Evolutionary conservation across 768 basidiomycete species (phyloP).

Genomic region (Tricholoma bakamatsutake): DNA sequence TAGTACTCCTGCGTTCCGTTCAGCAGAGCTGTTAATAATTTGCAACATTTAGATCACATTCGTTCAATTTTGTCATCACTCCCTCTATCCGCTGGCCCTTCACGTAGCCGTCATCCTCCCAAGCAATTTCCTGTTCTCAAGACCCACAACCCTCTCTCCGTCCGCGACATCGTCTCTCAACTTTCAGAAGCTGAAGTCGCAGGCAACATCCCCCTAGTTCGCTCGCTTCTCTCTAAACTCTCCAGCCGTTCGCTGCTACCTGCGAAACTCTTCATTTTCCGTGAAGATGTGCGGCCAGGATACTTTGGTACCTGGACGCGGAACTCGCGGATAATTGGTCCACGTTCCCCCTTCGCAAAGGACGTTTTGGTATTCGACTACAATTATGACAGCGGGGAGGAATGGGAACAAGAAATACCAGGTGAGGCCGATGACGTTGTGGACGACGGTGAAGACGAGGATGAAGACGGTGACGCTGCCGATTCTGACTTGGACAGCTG

Average conservation of each 20-base stretch:
- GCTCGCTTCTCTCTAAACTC: constrained; percentile 56
- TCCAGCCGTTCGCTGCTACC: constrained; percentile 57
- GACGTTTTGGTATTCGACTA: constrained; percentile 83
- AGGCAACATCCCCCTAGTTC: constrained; percentile 65
- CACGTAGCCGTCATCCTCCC: constrained; percentile 13
- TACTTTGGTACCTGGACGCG: constrained; percentile 96
- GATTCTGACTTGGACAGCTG: constrained; percentile 79
- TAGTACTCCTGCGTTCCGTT: background rate
- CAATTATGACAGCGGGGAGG: constrained; percentile 88
- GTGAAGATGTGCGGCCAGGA: constrained; percentile 81
- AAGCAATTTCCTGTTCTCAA: constrained; percentile 24
- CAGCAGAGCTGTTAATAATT: background rate
- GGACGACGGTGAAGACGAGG: constrained; percentile 65
- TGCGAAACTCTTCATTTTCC: constrained; percentile 80
- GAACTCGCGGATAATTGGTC: constrained; percentile 69
- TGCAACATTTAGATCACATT: constrained; percentile 30
- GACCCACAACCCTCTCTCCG: constrained; percentile 30
- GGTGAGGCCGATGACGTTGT: constrained; percentile 74
- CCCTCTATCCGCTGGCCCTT: constrained; percentile 20
- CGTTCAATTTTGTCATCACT: constrained; percentile 29
- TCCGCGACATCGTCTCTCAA: constrained; percentile 46
- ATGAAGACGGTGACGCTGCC: constrained; percentile 48
- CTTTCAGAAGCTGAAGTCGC: constrained; percentile 75
- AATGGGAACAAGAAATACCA: constrained; percentile 89
- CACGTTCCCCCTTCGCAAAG: constrained; percentile 75